Conservation (phyloP, 148 eudicot genomes). For the Silene latifolia region DNA sequence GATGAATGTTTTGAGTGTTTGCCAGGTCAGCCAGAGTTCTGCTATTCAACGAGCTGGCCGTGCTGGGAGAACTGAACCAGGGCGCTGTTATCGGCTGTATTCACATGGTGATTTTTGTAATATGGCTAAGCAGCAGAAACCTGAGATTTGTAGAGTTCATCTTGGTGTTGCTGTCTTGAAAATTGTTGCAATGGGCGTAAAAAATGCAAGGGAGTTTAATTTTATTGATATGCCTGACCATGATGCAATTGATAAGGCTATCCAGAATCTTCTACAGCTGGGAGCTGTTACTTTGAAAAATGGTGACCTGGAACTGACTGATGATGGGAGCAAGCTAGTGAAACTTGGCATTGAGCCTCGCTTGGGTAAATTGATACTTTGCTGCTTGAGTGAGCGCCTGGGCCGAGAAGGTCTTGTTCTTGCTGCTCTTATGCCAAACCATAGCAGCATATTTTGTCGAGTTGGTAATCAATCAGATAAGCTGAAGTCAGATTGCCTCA, state of each 20-base stretch:
- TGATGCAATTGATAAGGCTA: slow-evolving; percentile 74
- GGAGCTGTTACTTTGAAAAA: slow-evolving; percentile 60
- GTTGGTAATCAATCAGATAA: slow-evolving; percentile 71
- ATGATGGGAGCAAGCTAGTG: slow-evolving; percentile 54
- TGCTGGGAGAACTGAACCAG: slow-evolving; percentile 96
- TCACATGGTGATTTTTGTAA: slow-evolving; percentile 44
- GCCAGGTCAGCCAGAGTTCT: slow-evolving; percentile 84
- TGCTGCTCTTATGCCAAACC: slow-evolving; percentile 91
- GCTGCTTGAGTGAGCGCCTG: slow-evolving; percentile 42
- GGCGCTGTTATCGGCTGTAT: slow-evolving; percentile 82
- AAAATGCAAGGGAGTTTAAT: slow-evolving; percentile 62
- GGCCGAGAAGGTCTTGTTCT: slow-evolving; percentile 86
- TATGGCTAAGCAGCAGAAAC: slow-evolving; percentile 74
- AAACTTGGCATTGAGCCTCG: slow-evolving; percentile 89
- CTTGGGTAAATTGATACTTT: slow-evolving; percentile 70
- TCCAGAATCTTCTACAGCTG: slow-evolving; percentile 68
- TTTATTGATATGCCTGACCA: slow-evolving; percentile 76
- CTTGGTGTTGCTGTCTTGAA: slow-evolving; percentile 89
- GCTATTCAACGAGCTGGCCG: slow-evolving; percentile 96
- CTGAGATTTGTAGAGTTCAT: slow-evolving; percentile 88
- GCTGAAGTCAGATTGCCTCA: slow-evolving; percentile 73
- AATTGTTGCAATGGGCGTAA: slow-evolving; percentile 69
- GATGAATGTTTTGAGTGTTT: slow-evolving; percentile 78
- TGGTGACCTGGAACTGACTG: slow-evolving; percentile 49
- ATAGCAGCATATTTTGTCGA: slow-evolving; percentile 83